Conservation (phyloP, 208 protist genomes). For the Leishmania major region DNA sequence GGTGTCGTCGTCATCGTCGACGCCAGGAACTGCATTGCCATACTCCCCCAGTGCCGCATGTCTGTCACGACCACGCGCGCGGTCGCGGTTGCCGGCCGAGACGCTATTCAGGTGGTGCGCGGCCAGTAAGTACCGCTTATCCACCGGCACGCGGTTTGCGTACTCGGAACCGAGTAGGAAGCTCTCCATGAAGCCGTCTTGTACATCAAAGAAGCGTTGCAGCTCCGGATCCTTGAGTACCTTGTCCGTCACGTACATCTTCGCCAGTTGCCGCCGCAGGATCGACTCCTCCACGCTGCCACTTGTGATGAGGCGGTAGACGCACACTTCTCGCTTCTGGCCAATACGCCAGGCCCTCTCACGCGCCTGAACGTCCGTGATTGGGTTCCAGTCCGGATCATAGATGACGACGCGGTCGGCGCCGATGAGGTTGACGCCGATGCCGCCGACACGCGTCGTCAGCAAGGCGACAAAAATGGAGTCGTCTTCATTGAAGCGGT, state of each 20-base stretch:
- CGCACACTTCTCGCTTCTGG: conserved; percentile 94
- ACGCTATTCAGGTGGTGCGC: conserved; percentile 36
- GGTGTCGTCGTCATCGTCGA: conserved; percentile 12
- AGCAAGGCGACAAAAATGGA: conserved; percentile 96
- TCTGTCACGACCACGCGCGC: conserved; percentile 5
- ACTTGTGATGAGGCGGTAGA: conserved; percentile 97
- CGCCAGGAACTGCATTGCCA: conserved; percentile 19
- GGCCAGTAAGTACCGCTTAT: conserved; percentile 61
- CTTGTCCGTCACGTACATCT: conserved; percentile 95
- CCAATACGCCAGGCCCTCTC: conserved; percentile 98
- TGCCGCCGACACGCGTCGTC: conserved; percentile 96
- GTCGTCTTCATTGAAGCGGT: conserved; percentile 95
- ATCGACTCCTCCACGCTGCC: conserved; percentile 99
- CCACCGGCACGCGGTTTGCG: conserved; percentile 49
- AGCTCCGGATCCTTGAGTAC: conserved; percentile 96
- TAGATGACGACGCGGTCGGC: conserved; percentile 98
- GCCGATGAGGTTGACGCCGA: conserved; percentile 98
- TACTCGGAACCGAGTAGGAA: conserved; percentile 92
- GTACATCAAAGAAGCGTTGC: conserved; percentile 93
- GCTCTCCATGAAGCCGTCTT: conserved; percentile 88
- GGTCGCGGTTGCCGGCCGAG: neutral
- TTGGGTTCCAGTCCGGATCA: conserved; percentile 98
- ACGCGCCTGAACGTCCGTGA: conserved; percentile 89
- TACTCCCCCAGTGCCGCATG: conserved; percentile 15
- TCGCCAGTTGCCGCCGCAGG: conserved; percentile 96